Evolutionary conservation across 805 yeast species (phyloP).

Genomic region (Zygosaccharomyces kombuchaensis): DNA sequence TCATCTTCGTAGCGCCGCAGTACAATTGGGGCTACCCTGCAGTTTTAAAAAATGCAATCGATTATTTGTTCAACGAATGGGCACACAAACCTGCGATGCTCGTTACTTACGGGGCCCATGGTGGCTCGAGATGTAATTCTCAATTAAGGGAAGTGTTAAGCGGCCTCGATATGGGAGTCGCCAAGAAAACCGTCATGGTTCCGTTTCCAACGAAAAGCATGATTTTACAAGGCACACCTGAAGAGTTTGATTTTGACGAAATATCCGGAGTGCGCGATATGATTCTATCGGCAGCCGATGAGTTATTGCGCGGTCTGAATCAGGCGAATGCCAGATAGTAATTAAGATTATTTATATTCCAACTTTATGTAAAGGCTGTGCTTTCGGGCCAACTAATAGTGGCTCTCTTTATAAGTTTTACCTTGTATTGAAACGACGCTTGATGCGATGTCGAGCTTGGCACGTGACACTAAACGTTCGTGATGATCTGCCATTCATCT

Average conservation of each 20-base stretch:
- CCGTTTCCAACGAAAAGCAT: slow-evolving; percentile 45
- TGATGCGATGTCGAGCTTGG: too few relatives aligned
- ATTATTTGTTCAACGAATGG: slow-evolving; percentile 37
- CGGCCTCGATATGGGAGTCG: slow-evolving; percentile 16
- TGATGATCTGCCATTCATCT: too few relatives aligned
- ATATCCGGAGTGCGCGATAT: slow-evolving; percentile 5
- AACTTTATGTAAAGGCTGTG: too few relatives aligned
- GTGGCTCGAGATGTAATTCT: slow-evolving; percentile 28
- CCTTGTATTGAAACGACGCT: too few relatives aligned
- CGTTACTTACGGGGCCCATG: slow-evolving; percentile 34
- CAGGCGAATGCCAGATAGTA: too few relatives aligned
- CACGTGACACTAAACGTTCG: too few relatives aligned
- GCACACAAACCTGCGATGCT: slow-evolving; percentile 32
- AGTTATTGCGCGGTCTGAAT: too few relatives aligned
- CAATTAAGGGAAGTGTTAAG: slow-evolving; percentile 27
- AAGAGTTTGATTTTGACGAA: slow-evolving; percentile 8
- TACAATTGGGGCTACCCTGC: slow-evolving; percentile 40
- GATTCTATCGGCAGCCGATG: neutral
- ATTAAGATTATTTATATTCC: too few relatives aligned
- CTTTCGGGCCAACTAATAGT: too few relatives aligned
- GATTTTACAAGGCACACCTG: slow-evolving; percentile 23
- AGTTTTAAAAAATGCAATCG: slow-evolving; percentile 37
- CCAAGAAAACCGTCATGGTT: slow-evolving; percentile 10
- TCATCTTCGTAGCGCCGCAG: slow-evolving; percentile 37
- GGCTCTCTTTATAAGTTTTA: too few relatives aligned